Conservation (phyloP, 495 filamentous ascomycete species). For the Darksidea phi region DNA sequence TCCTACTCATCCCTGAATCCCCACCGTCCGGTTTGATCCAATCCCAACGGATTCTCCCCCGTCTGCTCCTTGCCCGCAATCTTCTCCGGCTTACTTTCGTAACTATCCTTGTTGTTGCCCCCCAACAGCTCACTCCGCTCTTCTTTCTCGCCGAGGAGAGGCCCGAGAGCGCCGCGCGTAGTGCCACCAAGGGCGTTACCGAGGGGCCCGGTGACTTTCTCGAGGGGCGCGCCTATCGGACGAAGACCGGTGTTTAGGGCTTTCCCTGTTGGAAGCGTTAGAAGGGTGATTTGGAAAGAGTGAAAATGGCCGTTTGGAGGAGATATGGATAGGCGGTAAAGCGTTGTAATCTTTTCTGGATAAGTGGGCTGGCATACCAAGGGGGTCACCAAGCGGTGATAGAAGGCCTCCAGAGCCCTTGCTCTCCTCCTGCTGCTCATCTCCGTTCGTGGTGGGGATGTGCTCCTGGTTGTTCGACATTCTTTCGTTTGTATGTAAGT, state of each 20-base stretch:
- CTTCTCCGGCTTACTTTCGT: slow-evolving; percentile 36
- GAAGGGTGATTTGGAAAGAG: background rate
- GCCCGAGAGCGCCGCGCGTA: slow-evolving; percentile 34
- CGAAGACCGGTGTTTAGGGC: slow-evolving; percentile 31
- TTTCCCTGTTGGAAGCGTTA: slow-evolving; percentile 24
- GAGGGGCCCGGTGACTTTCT: slow-evolving; percentile 30
- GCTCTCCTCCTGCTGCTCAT: slow-evolving; percentile 18
- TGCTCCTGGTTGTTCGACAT: slow-evolving; percentile 30
- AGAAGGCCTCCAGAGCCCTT: slow-evolving; percentile 28
- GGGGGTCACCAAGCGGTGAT: slow-evolving; percentile 29
- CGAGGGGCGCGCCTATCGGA: slow-evolving; percentile 33
- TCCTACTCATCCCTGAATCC: slow-evolving; percentile 37
- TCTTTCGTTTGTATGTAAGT: background rate
- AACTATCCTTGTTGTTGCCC: slow-evolving; percentile 39
- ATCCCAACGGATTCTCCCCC: slow-evolving; percentile 39
- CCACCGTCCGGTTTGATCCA: slow-evolving; percentile 38
- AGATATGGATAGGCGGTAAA: background rate
- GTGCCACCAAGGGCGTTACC: slow-evolving; percentile 32
- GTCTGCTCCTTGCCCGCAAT: slow-evolving; percentile 38
- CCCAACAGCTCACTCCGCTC: slow-evolving; percentile 35
- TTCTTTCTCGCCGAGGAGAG: slow-evolving; percentile 31
- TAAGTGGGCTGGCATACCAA: no score
- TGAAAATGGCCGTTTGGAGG: background rate
- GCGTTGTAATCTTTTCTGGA: no score
- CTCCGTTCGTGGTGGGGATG: slow-evolving; percentile 10